A percentile compares a stretch with the other conserved stretches of the same genome.
Evolutionary conservation across 331 rosid genomes (phyloP).

Genomic region (Quercus lobata): DNA sequence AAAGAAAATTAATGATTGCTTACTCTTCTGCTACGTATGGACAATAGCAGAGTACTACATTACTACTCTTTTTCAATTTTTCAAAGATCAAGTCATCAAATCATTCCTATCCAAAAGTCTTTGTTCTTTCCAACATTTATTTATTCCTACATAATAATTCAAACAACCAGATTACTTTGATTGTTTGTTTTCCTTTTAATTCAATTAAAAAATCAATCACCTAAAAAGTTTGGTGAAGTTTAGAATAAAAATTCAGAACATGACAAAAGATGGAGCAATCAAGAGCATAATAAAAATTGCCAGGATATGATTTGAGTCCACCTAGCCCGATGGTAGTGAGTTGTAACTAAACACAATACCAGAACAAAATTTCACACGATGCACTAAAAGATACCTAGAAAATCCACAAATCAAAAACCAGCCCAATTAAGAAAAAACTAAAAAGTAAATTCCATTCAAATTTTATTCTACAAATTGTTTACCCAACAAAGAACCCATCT

Average conservation of each 20-base stretch:
- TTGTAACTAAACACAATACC: background rate
- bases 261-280: background rate
- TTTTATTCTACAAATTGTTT: background rate
- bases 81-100: background rate
- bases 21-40: background rate
- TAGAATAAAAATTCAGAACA: background rate
- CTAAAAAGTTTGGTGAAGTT: background rate
- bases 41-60: background rate
- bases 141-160: background rate
- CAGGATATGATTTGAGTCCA: background rate
- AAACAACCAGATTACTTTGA: background rate
- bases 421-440: background rate
- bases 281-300: background rate
- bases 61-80: too few species aligned
- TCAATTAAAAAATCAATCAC: background rate
- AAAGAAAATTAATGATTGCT: background rate
- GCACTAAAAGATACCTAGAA: background rate
- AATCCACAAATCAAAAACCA: background rate
- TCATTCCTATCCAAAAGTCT: background rate
- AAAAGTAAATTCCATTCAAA: background rate
- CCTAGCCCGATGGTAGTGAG: background rate
- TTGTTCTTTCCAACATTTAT: background rate
- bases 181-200: background rate
- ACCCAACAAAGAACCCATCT: background rate
- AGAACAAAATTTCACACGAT: background rate